Evolutionary conservation across 2,329 filamentous ascomycete species (phyloP), one percentile per base, ranked within the genome.

Genomic region (Tolypocladium capitatum): DNA sequence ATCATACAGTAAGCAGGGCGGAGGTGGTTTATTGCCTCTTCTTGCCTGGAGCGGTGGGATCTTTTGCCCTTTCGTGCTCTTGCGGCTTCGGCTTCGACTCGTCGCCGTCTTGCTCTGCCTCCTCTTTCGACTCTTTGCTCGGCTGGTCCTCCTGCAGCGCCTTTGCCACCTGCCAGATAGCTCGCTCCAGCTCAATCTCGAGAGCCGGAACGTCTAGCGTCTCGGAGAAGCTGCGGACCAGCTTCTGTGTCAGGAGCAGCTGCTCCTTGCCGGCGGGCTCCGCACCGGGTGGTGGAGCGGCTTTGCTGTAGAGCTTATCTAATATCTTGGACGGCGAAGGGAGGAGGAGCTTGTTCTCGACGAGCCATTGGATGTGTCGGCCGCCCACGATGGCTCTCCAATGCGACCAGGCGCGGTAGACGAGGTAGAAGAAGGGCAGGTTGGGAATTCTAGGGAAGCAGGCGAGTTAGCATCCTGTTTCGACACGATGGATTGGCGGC

Each of bases 341-440:
- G 2, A 71, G 73, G 35, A 94, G 70, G 28, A 92, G 75, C 43
- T 83, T 79, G 54, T 90, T 82, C 49, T 84, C 69, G 36, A 91
- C 66, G 13, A 98, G 76, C 64, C 87, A 92, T 55, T 91, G 79
- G 32, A 97, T 70, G 62, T 97, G 86, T 58, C 81, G 85, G 20
- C 88, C 90, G 47, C 92, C 92, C 34, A 80, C 78, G 47, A 94
- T 70, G 46, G 92, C 92, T 69, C 84, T 79, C 80, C 86, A 94
- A 66, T 95, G 88, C 20, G 86, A 94, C 84, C 86, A 97, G 27
- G 88, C 84, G 53, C 92, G 79, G 69, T 94, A 98, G 18, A 79
- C 80, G 36, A 97, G 77, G 65, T 97, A 98, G 72, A 97, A 97
- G 72, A 97, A 97, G 18, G 92, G 92, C 13, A 98, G 72, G 62